Conservation (phyloP, 2,329 filamentous ascomycete species). For the Botrytis sinoallii region DNA sequence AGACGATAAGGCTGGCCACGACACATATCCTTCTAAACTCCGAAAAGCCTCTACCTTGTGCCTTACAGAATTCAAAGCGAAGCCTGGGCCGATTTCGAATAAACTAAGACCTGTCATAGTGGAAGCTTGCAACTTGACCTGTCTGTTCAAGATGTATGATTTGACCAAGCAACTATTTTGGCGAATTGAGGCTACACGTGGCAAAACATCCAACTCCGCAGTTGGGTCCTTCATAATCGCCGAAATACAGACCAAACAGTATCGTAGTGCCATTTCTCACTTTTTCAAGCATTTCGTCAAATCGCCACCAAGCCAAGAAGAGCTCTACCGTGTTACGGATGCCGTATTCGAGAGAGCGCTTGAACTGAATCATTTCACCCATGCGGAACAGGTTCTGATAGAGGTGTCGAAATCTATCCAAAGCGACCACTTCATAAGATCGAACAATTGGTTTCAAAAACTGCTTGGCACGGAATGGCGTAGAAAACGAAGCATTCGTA, state of each 20-base stretch:
- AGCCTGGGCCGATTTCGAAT: slow-evolving; percentile 21
- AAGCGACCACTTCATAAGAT: slow-evolving; percentile 20
- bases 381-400: slow-evolving; percentile 30
- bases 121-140: slow-evolving; percentile 28
- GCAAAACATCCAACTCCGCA: slow-evolving; percentile 5
- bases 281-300: slow-evolving; percentile 16
- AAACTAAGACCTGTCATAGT: slow-evolving; percentile 25
- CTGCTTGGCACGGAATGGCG: slow-evolving; percentile 35
- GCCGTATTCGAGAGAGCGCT: slow-evolving; percentile 30
- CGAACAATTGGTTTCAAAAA: slow-evolving; percentile 31
- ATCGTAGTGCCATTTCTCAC: slow-evolving; percentile 17
- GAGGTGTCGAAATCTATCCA: slow-evolving; percentile 27
- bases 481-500: slow-evolving; percentile 28
- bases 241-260: slow-evolving; percentile 24
- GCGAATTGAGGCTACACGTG: slow-evolving; percentile 23
- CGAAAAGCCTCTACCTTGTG: slow-evolving; percentile 31
- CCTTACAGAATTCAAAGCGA: slow-evolving; percentile 28
- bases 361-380: slow-evolving; percentile 20
- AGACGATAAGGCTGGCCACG: neutral
- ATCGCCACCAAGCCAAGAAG: slow-evolving; percentile 20
- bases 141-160: slow-evolving; percentile 25
- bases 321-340: slow-evolving; percentile 25
- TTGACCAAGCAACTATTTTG: slow-evolving; percentile 28
- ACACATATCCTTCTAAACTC: slow-evolving; percentile 20
- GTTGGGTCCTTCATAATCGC: slow-evolving; percentile 26